Evolutionary conservation across 805 yeast species (phyloP), one percentile per base, ranked within the genome.

Genomic region (Alloascoidea hylecoeti): DNA sequence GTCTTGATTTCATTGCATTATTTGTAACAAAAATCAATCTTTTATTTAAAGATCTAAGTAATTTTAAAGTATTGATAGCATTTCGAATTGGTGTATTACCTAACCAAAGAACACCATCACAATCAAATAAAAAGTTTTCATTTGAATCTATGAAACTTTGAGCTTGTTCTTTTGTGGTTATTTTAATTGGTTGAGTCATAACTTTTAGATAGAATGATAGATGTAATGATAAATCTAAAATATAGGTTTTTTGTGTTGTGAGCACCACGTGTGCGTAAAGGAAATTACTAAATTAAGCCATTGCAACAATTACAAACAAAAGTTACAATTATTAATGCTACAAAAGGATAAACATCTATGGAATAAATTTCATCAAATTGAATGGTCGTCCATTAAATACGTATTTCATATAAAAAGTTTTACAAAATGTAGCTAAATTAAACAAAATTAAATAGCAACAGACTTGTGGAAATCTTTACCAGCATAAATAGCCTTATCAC

Each of bases 71-170:
- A 54, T 92, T 96, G 9, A 64, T 67, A 2, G 84, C 81, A 14
- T 70, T 62, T 4, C 96, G 96, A 36, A 92, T 65, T 16, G 84
- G 58, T 46, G 77, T 82, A 44, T 72, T 75, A 2, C 97, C 97
- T 36, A 81, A 60, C 98, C 98, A 92, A 42, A 92, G 64, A 3
- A 92, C 98, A 19, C 98, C 98, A 54, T 92, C 98, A 61, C 98
- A 92, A 52, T 92, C 98, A 54, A 92, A 92, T 46, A 92, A 62
- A 49, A 88, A 89, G 42, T 83, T 85, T 52, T 86, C 96, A 55
- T 79, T 81, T 38, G 65, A 52, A 45, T 68, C 70, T 5, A 92
- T 58, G 35, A 92, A 60, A 4, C 59, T 50, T 38, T 68, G 58
- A 3, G 71, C 80, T 23, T 69, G 69, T 15, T 61, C 63, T 39